Evolutionary conservation across 1,139 yeast species (phyloP), one percentile per base, ranked within the genome.

Genomic region (Candida buenavistaensis): DNA sequence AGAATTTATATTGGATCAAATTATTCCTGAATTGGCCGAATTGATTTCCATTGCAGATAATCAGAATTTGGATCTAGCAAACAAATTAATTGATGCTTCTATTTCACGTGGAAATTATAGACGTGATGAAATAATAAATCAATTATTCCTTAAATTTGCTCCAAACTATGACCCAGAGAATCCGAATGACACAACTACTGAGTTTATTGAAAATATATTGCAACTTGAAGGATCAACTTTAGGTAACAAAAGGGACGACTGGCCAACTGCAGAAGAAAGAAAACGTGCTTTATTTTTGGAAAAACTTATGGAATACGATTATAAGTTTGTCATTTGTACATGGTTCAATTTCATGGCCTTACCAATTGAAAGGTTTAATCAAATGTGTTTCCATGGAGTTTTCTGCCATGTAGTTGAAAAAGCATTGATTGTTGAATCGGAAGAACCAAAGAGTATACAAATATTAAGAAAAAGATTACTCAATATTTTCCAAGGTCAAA

Each of bases 251-350:
- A 74, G 78, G 46, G 95, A 81, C 47, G 95, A 87, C 55, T 85
- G 95, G 95, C 95, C 95, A 30, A 85, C 95, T 1, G 85, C 92
- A 0, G 92, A 84, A 49, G 95, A 87, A 56, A 78, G 95, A 68
- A 80, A 92, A 63, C 70, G 94, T 44, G 71, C 95, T 0, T 54
- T 86, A 21, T 82, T 88, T 48, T 62, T 85, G 40, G 92, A 87
- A 52, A 78, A 81, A 44, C 63, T 88, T 39, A 76, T 83, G 59
- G 77, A 73, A 24, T 84, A 77, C 50, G 92, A 86, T 47, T 68
- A 68, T 31, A 63, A 68, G 31, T 80, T 86, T 45, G 65, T 82
- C 14, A 62, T 73, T 13, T 69, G 79, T 36, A 70, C 80, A 1
- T 71, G 87, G 58, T 78, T 77, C 35, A 79, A 82, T 39, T 59